These are phyloP conservation scores for Sphaerulina populicola DNA, from an alignment of 2,329 filamentous ascomycete genomes.

Conservation along the genomic window DNA sequence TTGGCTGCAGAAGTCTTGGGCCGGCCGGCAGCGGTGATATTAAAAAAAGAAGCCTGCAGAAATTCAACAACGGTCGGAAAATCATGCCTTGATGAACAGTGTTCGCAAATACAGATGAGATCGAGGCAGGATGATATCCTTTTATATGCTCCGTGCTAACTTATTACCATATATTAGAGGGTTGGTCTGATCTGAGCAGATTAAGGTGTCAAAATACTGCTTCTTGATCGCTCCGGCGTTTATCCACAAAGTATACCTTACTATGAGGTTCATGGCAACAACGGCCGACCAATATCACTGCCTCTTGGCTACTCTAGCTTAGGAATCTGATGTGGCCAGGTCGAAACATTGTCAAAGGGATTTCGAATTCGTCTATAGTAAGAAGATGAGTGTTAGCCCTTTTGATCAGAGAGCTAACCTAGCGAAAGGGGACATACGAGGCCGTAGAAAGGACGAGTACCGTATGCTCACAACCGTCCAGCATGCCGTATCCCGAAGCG, in stretches of 20 bases:
- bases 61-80: background rate
- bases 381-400: slow-evolving; percentile 9
- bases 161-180: background rate
- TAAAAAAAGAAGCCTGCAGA: background rate
- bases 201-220: slow-evolving; percentile 6
- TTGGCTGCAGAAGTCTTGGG: background rate
- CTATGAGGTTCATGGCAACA: slow-evolving; percentile 22
- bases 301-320: slow-evolving; percentile 28
- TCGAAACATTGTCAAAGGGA: slow-evolving; percentile 15
- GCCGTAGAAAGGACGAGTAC: slow-evolving; percentile 22
- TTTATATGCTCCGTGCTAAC: background rate
- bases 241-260: too few species aligned
- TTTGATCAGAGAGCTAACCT: slow-evolving; percentile 6
- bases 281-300: slow-evolving; percentile 19
- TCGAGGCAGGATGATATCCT: background rate
- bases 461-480: slow-evolving; percentile 20
- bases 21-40: background rate
- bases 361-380: slow-evolving; percentile 24
- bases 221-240: slow-evolving; percentile 17
- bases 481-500: slow-evolving; percentile 21
- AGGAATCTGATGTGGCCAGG: slow-evolving; percentile 26
- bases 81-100: background rate
- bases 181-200: background rate
- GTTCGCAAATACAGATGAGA: background rate
- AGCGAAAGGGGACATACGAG: slow-evolving; percentile 22